Base-by-base conservation (phyloP, 306 rosid genomes). In the Inga oerstediana region DNA sequence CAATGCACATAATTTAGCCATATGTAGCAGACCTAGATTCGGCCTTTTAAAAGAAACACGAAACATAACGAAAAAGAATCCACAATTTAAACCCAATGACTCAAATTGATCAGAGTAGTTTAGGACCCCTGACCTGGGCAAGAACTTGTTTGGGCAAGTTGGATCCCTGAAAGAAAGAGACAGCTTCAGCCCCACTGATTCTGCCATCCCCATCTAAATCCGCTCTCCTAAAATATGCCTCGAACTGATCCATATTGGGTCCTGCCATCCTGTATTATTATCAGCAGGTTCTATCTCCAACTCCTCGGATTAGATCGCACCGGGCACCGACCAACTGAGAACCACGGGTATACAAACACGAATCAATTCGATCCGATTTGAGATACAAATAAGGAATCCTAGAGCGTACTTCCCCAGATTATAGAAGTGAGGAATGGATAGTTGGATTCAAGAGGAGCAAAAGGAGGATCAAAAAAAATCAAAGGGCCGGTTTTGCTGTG, bases 151-250 rank as follows among this genome's bases (percentile, higher is more conserved):
- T 88, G 69, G 97, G 89, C 84, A 95, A 91, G 83, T 87, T 92
- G 82, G 99, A 88, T 79, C 96, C 99, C 82, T 88, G 91, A 69
- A 93, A 93, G 90, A 95, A 95, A 86, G 90, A 65, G 39, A 95
- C 96, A 52, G 98, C 99, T 79, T 95, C 99, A 75, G 92, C 87
- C 58, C 98, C 99, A 79, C 94, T 95, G 89, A 95, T 95, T 86
- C 94, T 90, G 34, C 98, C 96, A 91, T 95, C 99, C 35, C 99
- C 98, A 58, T 95, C 98, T 87, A 93, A 93, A 93, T 95, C 99
- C 72, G 98, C 98, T 83, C 97, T 84, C 79, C 92, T 58, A 65
- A 95, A 95, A 86, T 64, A 92, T 27, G 86, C 81, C 79, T 95
- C 98, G 61, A 92, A 94, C 93, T 90, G 94, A 95, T 95, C 97